phyloP scores from a whole-genome alignment of 805 yeast genomes.

The Metschnikowia colocasiae region DNA sequence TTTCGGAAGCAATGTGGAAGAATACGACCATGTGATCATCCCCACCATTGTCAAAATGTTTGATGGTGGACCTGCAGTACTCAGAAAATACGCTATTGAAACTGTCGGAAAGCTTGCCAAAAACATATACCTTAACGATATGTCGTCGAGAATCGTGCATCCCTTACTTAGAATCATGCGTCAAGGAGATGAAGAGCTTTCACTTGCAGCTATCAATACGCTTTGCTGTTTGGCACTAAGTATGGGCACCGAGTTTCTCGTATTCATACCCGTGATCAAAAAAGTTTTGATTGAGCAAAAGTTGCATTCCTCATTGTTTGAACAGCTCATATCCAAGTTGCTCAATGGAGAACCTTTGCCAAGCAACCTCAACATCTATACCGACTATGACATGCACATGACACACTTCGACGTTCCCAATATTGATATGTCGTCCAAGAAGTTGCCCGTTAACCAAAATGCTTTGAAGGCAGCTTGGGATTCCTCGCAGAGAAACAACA shows the following conservation, averaged over 20 bases:
- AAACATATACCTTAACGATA: conserved; percentile 69
- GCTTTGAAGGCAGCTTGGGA: conserved; percentile 86
- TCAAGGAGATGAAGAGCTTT: conserved; percentile 55
- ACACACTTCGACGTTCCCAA: conserved; percentile 50
- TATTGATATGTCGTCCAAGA: conserved; percentile 65
- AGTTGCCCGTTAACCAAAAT: conserved; percentile 64
- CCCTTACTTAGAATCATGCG: conserved; percentile 70
- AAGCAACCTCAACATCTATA: conserved; percentile 64
- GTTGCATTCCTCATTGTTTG: conserved; percentile 71
- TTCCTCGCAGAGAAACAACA: conserved; percentile 70
- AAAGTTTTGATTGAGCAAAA: conserved; percentile 59
- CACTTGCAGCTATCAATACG: conserved; percentile 68
- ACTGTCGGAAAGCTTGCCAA: conserved; percentile 79
- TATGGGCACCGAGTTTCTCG: conserved; percentile 77
- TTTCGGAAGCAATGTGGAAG: conserved; percentile 85
- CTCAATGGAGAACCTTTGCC: conserved; percentile 86
- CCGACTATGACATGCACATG: conserved; percentile 45
- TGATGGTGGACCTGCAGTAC: conserved; percentile 60
- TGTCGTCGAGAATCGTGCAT: conserved; percentile 88
- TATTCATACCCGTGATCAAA: conserved; percentile 80
- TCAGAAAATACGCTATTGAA: conserved; percentile 72
- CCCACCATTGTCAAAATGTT: conserved; percentile 81
- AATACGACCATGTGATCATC: conserved; percentile 79
- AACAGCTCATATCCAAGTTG: conserved; percentile 73
- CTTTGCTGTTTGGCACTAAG: conserved; percentile 74